These are phyloP conservation scores for Phaseolus lunatus DNA, from an alignment of 306 rosid genomes.

Conservation along the genomic window DNA sequence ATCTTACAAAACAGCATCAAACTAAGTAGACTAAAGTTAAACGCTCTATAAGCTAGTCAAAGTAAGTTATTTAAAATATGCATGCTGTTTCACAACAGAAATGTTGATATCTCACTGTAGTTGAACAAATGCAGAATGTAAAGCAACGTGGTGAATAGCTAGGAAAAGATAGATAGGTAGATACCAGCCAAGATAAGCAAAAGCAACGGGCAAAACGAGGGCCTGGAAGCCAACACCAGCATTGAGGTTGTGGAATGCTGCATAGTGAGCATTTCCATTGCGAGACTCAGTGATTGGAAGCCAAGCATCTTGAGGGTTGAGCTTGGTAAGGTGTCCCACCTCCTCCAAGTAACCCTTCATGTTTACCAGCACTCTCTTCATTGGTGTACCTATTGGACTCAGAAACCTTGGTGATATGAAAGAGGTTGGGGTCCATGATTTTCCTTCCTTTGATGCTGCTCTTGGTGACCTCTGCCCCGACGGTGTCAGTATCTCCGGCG, in stretches of 20 bases:
- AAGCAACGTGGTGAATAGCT: not conserved
- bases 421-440: conserved; percentile 96
- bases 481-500: conserved; percentile 93
- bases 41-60: not conserved
- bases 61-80: too few relatives aligned
- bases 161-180: conserved; percentile 42
- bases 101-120: too few relatives aligned
- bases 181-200: conserved; percentile 96
- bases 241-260: conserved; percentile 97
- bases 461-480: conserved; percentile 93
- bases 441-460: conserved; percentile 78
- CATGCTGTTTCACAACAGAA: too few relatives aligned
- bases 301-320: conserved; percentile 99
- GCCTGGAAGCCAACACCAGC: conserved; percentile 99
- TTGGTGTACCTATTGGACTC: conserved; percentile 97
- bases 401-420: conserved; percentile 96
- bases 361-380: conserved; percentile 91
- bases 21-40: conserved; percentile 1
- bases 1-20: conserved; percentile 15
- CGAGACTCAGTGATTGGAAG: conserved; percentile 99
- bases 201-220: conserved; percentile 90
- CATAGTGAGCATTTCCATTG: conserved; percentile 96
- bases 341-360: conserved; percentile 98
- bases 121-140: not conserved
- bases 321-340: conserved; percentile 94